A percentile compares a stretch with the other conserved stretches of the same genome.
These are phyloP conservation scores for Crataegus laevigata DNA, from an alignment of 306 rosid species.

Conservation along the genomic window DNA sequence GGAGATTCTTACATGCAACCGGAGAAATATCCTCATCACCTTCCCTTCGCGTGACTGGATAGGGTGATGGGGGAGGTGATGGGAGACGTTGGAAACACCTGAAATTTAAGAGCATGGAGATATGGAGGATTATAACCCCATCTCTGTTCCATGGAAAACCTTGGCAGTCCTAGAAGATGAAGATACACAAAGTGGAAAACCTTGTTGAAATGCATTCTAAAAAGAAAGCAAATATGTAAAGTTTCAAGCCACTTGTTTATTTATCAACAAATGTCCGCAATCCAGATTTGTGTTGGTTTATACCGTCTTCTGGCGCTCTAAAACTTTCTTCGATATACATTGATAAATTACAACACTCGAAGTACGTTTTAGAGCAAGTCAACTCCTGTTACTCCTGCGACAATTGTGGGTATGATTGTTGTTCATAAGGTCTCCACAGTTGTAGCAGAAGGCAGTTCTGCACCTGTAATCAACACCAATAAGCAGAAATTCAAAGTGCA, in stretches of 20 bases:
- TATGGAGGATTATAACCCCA: background rate
- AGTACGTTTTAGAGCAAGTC: background rate
- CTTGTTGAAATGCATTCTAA: background rate
- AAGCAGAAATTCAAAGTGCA: background rate
- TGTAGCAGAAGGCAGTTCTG: conserved; percentile 6
- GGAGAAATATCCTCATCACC: background rate
- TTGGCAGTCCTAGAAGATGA: too few relatives aligned
- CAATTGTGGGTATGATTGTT: background rate
- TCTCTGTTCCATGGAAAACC: too few relatives aligned
- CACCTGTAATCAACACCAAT: conserved; percentile 4
- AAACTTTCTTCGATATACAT: background rate
- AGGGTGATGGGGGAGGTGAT: background rate
- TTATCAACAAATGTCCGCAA: background rate
- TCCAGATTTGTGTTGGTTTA: background rate
- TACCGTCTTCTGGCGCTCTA: background rate
- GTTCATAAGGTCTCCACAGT: background rate
- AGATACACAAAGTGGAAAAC: too few relatives aligned
- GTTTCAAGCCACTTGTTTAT: background rate
- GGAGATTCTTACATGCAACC: background rate
- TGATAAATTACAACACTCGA: background rate
- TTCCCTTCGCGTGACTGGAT: background rate
- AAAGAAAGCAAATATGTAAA: background rate
- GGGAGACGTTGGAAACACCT: background rate
- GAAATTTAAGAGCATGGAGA: background rate
- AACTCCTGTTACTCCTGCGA: background rate